Evolutionary conservation across 2,329 filamentous ascomycete genomes (phyloP), one percentile per base, ranked within the genome.

Genomic region (Penicillium sp.): DNA sequence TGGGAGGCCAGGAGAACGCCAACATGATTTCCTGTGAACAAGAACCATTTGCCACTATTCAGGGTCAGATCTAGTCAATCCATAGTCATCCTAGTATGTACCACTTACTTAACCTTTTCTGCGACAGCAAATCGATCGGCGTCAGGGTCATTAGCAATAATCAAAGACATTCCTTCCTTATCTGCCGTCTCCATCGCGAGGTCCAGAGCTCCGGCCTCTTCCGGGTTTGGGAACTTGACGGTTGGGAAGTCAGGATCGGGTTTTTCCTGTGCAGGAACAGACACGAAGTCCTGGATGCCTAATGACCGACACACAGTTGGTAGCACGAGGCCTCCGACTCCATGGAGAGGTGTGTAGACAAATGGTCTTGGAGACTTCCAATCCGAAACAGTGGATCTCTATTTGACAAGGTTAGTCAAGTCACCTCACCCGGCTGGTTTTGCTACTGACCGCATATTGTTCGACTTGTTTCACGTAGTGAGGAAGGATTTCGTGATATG

Each of bases 11-110:
- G 73, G 9, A 88, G 75, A 16, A 85, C 77, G 29, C 85, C 85
- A 14, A 87, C 74, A 62, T 88, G 83, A 59, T 88, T 87, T n/a
- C 85, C 85, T 0, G 83, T 87, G 63, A 87, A 82, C 44, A 83
- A 79, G 51, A 82, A 79, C 83, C 84, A 88, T 57, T 70, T 71
- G 10, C 78, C 81, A 47, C 75, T 78, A 37, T 8, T 31, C 2
- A 28, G 16, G 28, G 33, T 59, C 8, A 60, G 52, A 24, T 10
- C 40, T 43, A 57, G 16, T 14, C 24, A 29, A 26, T 3, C 6
- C 33, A 2, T 2, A 14, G n/a, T n/a, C n/a, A n/a, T 21, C n/a
- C 16, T 8, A 5, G 2, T 10, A 13, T 5, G 3, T 2, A 14
- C 21, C 16, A 67, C 69, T 29, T 72, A 77, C 66, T 75, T 62